These are phyloP conservation scores for Penicillium pulvis DNA, from an alignment of 495 filamentous ascomycete genomes.

Conservation along the genomic window DNA sequence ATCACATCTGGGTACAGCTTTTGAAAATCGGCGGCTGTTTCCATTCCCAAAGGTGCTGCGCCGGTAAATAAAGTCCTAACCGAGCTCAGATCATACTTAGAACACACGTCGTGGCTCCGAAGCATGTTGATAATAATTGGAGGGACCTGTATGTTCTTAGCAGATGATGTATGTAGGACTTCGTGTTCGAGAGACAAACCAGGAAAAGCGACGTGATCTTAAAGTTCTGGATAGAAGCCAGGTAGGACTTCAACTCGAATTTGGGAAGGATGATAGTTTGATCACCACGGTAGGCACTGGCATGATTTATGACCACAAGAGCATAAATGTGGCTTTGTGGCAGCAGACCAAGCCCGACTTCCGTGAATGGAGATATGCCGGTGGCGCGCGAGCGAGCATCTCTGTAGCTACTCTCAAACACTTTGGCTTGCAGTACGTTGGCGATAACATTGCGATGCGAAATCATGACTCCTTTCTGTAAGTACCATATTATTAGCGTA, in stretches of 20 bases:
- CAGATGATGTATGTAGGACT: not conserved
- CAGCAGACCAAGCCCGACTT: conserved; percentile 71
- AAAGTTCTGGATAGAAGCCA: conserved; percentile 70
- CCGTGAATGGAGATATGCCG: conserved; percentile 45
- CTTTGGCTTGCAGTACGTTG: conserved; percentile 67
- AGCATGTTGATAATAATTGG: conserved; percentile 84
- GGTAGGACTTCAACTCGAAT: conserved; percentile 69
- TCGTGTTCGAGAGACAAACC: conserved; percentile 40
- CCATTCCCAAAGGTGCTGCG: conserved; percentile 79
- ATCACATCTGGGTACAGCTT: conserved; percentile 64
- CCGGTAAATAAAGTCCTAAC: conserved; percentile 72
- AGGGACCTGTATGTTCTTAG: conserved; percentile 60
- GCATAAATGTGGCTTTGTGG: conserved; percentile 89
- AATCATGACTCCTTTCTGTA: conserved; percentile 92
- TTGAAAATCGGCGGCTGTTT: conserved; percentile 70
- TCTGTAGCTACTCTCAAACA: conserved; percentile 55
- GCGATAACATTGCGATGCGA: conserved; percentile 87
- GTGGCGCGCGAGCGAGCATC: conserved; percentile 38
- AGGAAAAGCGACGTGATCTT: conserved; percentile 71
- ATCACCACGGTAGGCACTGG: conserved; percentile 72
- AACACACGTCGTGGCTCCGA: conserved; percentile 61
- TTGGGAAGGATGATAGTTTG: conserved; percentile 79
- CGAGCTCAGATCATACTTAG: conserved; percentile 75
- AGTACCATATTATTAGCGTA: not conserved
- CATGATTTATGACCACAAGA: conserved; percentile 74